Evolutionary conservation across 2,329 filamentous ascomycete genomes (phyloP), one percentile per base, ranked within the genome.

Genomic region (Trichothecium roseum): DNA sequence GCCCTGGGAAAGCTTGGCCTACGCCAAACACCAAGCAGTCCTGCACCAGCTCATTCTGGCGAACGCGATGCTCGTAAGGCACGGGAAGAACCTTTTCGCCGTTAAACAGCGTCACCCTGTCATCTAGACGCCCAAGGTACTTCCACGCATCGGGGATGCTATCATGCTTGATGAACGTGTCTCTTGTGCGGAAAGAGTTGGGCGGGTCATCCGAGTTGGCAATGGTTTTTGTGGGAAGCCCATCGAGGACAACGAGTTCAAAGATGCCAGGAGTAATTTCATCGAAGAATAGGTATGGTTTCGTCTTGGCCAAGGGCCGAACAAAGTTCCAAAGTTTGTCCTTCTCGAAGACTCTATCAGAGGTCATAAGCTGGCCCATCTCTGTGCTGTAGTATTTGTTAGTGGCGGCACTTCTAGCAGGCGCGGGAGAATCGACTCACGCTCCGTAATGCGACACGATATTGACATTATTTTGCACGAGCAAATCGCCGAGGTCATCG

Each of bases 301-400:
- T 44, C 3, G 42, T 40, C 6, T 45, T 42, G 0, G 39, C 41
- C 0, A 50, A 55, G 22, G 67, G 59, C 20, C 65, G 64, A n/a
- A 78, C 52, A 41, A 77, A 81, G 45, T 76, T 70, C 77, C 76
- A 81, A 3, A 60, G 66, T 29, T 64, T 66, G 48, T 80, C 76
- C 2, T 55, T 64, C 3, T 50, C 48, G 0, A 64, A 59, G n/a
- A 35, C 39, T 8, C 75, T 59, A 42, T 69, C 66, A 0, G 73
- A 76, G 1, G 71, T 78, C 70, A 78, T 77, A 12, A 80, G 51
- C 45, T 74, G 68, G 5, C 74, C 74, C 1, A 68, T 72, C 48
- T 81, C 76, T 0, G 76, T 80, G 3, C 54, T 50, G n/a, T 34
- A 12, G 7, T 13, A 4, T 5, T 35, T 41, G 32, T 13, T 35